phyloP scores from a whole-genome alignment of 495 filamentous ascomycete genomes.

The Chaetomium cochliodes region DNA sequence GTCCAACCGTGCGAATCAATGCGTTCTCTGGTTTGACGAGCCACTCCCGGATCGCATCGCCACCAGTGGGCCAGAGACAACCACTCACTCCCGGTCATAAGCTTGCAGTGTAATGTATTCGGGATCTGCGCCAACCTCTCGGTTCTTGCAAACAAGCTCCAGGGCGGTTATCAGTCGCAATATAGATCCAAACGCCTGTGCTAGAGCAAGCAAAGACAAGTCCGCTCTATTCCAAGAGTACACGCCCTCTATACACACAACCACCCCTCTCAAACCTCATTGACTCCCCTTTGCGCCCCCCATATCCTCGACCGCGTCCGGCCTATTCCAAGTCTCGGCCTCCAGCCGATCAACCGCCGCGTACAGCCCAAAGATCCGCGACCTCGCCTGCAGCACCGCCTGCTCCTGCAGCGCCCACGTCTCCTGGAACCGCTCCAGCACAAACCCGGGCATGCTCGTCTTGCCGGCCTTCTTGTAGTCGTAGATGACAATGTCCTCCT shows the following conservation, averaged over 20 bases:
- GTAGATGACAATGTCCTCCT: conserved; percentile 83
- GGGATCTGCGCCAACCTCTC: no score
- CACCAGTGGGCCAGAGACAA: not conserved
- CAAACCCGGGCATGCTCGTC: conserved; percentile 61
- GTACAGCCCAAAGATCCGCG: conserved; percentile 55
- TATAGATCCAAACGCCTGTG: not conserved
- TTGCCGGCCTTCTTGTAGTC: conserved; percentile 67
- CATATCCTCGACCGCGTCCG: conserved; percentile 68
- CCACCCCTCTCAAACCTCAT: not conserved
- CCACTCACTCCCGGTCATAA: not conserved
- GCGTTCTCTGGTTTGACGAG: not conserved
- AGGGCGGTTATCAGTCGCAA: not conserved
- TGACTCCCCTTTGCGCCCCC: conserved; percentile 49
- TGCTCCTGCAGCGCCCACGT: conserved; percentile 68
- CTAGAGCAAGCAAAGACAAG: not conserved
- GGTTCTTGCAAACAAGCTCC: no score
- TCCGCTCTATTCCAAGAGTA: not conserved
- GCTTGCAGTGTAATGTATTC: no score
- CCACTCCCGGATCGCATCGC: not conserved
- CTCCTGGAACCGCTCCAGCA: conserved; percentile 61
- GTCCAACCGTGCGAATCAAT: not conserved
- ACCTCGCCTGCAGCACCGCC: conserved; percentile 46
- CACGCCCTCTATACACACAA: not conserved
- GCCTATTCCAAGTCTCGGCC: conserved; percentile 69
- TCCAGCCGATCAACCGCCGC: conserved; percentile 61